phyloP scores from a whole-genome alignment of 2,329 filamentous ascomycete species.

The Arthrocladium fulminans region DNA sequence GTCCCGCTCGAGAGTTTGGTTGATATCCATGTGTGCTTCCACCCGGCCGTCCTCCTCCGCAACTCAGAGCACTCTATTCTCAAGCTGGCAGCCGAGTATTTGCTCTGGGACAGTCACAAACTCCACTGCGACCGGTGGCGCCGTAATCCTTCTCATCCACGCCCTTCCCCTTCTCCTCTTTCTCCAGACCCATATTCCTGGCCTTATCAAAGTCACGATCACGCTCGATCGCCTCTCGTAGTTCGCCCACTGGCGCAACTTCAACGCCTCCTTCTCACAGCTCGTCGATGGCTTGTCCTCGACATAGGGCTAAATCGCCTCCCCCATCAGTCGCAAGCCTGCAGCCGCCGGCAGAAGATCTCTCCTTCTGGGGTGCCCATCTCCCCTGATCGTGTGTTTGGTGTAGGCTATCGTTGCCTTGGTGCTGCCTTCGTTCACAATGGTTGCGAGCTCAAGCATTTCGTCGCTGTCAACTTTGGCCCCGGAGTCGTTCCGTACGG shows the following conservation, averaged over 20 bases:
- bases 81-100: slow-evolving; percentile 30
- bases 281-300: slow-evolving; percentile 28
- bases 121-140: slow-evolving; percentile 23
- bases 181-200: slow-evolving; percentile 23
- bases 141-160: slow-evolving; percentile 29
- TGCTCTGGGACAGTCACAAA: slow-evolving; percentile 35
- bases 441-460: slow-evolving; percentile 24
- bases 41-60: slow-evolving; percentile 11
- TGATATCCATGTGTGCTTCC: too few species aligned
- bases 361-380: slow-evolving; percentile 34
- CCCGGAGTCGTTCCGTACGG: slow-evolving; percentile 20
- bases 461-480: slow-evolving; percentile 18
- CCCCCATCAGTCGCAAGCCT: slow-evolving; percentile 31
- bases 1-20: too few species aligned
- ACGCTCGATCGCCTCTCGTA: slow-evolving; percentile 29
- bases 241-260: slow-evolving; percentile 25
- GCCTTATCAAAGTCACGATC: slow-evolving; percentile 26
- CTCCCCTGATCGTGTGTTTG: slow-evolving; percentile 32
- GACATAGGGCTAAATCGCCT: slow-evolving; percentile 31
- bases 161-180: slow-evolving; percentile 22
- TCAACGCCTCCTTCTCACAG: slow-evolving; percentile 31
- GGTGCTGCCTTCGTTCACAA: slow-evolving; percentile 17
- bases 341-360: slow-evolving; percentile 36
- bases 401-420: slow-evolving; percentile 12
- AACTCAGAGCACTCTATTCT: slow-evolving; percentile 26